These are phyloP conservation scores for Suhomyces bokatorum DNA, from an alignment of 1,139 yeast species.

Conservation along the genomic window DNA sequence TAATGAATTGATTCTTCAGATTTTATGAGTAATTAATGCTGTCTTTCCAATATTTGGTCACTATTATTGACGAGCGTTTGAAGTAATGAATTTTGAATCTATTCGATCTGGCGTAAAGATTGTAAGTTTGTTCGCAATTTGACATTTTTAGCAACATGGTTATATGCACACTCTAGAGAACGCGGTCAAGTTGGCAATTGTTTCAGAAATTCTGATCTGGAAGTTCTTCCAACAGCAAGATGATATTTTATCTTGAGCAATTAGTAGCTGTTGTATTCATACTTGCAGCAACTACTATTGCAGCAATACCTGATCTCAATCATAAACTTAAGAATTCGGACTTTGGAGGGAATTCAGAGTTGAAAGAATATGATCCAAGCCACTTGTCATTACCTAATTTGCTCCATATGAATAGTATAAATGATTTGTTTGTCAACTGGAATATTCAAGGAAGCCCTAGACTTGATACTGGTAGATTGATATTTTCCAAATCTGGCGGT, in stretches of 20 bases:
- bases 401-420: constrained; percentile 23
- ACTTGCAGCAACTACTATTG: background rate
- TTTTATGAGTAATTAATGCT: background rate
- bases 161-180: background rate
- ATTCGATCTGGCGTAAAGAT: too few relatives aligned
- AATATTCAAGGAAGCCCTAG: constrained; percentile 26
- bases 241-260: too few relatives aligned
- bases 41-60: too few relatives aligned
- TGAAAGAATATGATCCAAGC: constrained; percentile 18
- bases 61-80: too few relatives aligned
- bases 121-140: too few relatives aligned
- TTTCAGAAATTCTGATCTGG: background rate
- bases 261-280: too few relatives aligned
- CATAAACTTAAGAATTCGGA: background rate
- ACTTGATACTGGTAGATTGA: constrained; percentile 42
- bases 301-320: background rate
- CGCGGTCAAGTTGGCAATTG: background rate
- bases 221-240: too few relatives aligned
- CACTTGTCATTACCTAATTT: constrained; percentile 38
- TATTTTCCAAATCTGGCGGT: constrained; percentile 34
- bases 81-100: too few relatives aligned
- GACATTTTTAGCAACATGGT: background rate
- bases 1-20: background rate
- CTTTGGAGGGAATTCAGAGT: background rate
- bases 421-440: constrained; percentile 33